Conservation (phyloP, 2,329 filamentous ascomycete species). For the Sporothrix humicola region DNA sequence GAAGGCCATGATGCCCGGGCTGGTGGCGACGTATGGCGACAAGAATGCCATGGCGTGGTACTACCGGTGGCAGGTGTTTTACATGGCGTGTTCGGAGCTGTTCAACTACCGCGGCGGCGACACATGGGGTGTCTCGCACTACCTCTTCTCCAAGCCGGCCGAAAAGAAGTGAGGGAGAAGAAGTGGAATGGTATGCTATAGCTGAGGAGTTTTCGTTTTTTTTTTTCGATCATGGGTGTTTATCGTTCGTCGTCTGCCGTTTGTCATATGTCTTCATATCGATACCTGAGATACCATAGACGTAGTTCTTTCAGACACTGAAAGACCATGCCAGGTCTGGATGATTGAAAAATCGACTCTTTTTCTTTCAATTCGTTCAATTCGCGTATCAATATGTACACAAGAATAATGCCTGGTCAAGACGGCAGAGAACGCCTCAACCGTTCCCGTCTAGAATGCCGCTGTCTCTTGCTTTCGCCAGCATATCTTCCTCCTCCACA, state of each 20-base stretch:
- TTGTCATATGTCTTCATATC: neutral
- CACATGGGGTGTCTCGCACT: slow-evolving; percentile 71
- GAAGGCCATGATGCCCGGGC: slow-evolving; percentile 65
- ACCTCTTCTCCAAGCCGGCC: slow-evolving; percentile 66
- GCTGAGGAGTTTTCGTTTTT: neutral
- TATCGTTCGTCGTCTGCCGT: neutral
- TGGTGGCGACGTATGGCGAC: slow-evolving; percentile 69
- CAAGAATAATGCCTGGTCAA: slow-evolving; percentile 18
- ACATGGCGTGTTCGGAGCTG: slow-evolving; percentile 72
- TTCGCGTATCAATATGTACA: slow-evolving; percentile 27
- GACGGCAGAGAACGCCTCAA: neutral
- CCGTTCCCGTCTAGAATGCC: too few species aligned
- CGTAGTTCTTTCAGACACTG: neutral
- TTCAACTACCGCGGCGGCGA: slow-evolving; percentile 70
- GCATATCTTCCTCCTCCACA: neutral
- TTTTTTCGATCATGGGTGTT: neutral
- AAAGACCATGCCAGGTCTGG: neutral
- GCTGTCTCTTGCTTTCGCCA: neutral
- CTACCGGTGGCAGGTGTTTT: slow-evolving; percentile 74
- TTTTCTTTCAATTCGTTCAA: slow-evolving; percentile 1
- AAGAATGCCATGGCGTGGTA: slow-evolving; percentile 66
- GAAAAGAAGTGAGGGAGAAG: neutral
- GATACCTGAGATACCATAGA: slow-evolving; percentile 13
- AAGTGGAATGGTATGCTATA: neutral
- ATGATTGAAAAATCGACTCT: neutral